Evolutionary conservation across 1,284 basidiomycete genomes (phyloP).

Genomic region (Paramarasmius palmivorus): DNA sequence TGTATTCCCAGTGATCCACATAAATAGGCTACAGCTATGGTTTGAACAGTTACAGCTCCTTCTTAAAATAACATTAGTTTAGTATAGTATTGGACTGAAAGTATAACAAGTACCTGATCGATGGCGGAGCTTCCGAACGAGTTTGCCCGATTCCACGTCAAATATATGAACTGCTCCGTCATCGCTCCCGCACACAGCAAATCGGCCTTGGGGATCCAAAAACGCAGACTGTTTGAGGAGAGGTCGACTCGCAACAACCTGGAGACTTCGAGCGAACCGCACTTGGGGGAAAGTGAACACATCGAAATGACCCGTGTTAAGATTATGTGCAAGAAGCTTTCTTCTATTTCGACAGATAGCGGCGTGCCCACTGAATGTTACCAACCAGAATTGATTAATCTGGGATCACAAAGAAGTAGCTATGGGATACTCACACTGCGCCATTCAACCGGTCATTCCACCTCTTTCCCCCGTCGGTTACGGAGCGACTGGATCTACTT

Average conservation of each 20-base stretch:
- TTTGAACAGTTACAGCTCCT: no score
- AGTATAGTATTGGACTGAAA: no score
- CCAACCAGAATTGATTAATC: no score
- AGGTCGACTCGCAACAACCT: not conserved
- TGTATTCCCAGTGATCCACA: no score
- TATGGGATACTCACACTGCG: not conserved
- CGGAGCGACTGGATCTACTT: not conserved
- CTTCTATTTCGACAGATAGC: not conserved
- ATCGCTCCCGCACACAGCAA: not conserved
- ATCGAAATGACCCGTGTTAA: not conserved
- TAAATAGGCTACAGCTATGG: no score
- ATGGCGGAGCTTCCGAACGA: no score
- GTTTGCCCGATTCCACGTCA: not conserved
- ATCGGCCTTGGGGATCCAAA: not conserved
- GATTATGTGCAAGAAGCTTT: not conserved
- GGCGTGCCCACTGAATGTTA: not conserved
- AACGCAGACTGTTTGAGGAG: not conserved
- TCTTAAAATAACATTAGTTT: no score
- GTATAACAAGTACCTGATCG: no score
- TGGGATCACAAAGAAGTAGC: no score
- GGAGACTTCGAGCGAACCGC: not conserved
- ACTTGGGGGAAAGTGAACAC: not conserved
- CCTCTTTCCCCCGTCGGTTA: not conserved
- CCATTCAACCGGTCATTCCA: not conserved
- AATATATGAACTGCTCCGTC: not conserved